Evolutionary conservation across 2,329 filamentous ascomycete species (phyloP).

Genomic region (Epichloe sp.): DNA sequence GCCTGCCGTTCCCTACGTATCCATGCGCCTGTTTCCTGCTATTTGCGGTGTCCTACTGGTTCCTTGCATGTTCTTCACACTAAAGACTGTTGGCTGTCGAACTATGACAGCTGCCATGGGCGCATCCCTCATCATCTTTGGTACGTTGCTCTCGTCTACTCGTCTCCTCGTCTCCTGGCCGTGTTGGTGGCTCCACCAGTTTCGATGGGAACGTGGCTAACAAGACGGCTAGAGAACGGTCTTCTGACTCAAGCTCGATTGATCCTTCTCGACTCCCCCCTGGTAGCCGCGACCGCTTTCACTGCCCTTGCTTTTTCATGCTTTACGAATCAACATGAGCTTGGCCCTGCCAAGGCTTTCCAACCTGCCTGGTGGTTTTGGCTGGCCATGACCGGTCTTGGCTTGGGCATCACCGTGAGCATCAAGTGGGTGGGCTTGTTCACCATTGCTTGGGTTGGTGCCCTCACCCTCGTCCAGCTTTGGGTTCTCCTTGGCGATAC

Average conservation of each 20-base stretch:
- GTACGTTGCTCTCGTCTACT: conserved; percentile 35
- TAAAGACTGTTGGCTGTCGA: conserved; percentile 82
- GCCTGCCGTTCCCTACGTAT: conserved; percentile 88
- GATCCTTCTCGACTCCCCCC: conserved; percentile 83
- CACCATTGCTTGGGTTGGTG: conserved; percentile 95
- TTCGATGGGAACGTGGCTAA: conserved; percentile 13
- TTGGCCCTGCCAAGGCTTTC: conserved; percentile 81
- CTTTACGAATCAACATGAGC: conserved; percentile 94
- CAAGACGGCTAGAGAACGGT: conserved; percentile 60
- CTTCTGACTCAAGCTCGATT: conserved; percentile 88
- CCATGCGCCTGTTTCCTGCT: conserved; percentile 90
- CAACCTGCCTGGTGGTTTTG: conserved; percentile 94
- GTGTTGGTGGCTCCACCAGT: neutral
- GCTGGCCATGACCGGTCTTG: conserved; percentile 75
- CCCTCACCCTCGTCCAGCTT: conserved; percentile 78
- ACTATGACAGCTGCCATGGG: conserved; percentile 76
- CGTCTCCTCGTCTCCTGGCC: neutral
- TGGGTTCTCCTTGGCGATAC: conserved; percentile 90
- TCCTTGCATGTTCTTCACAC: conserved; percentile 84
- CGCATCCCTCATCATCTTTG: conserved; percentile 78
- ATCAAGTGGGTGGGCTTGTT: conserved; percentile 99
- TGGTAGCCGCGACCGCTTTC: conserved; percentile 85
- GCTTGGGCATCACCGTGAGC: conserved; percentile 79
- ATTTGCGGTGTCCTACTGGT: conserved; percentile 79
- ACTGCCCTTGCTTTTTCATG: conserved; percentile 82